phyloP scores from a whole-genome alignment of 768 basidiomycete genomes.

The Clathrus columnatus region DNA sequence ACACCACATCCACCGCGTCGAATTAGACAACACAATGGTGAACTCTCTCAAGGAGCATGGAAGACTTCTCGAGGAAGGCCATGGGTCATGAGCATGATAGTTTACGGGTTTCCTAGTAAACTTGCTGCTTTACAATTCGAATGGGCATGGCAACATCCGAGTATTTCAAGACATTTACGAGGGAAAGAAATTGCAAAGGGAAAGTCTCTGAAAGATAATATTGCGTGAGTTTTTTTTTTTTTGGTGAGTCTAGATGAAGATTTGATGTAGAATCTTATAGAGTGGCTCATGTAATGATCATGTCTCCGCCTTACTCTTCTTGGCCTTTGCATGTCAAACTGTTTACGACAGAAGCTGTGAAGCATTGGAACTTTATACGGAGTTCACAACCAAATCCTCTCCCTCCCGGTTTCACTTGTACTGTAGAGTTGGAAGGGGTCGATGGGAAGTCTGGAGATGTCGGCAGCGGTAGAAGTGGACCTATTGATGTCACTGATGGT shows the following conservation, averaged over 20 bases:
- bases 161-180: neutral
- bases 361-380: constrained; percentile 39
- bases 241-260: neutral
- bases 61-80: constrained; percentile 54
- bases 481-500: constrained; percentile 56
- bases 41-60: constrained; percentile 59
- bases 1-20: constrained; percentile 59
- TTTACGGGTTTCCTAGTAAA: constrained; percentile 75
- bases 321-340: constrained; percentile 72
- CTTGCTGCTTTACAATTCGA: constrained; percentile 72
- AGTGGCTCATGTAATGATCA: constrained; percentile 54
- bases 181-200: constrained; percentile 11
- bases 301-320: constrained; percentile 54
- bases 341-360: constrained; percentile 56
- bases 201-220: constrained; percentile 33
- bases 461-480: constrained; percentile 46
- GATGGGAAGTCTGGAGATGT: constrained; percentile 50
- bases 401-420: constrained; percentile 43
- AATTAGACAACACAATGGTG: constrained; percentile 76
- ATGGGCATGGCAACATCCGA: constrained; percentile 79
- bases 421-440: constrained; percentile 57
- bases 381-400: constrained; percentile 22
- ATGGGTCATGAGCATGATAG: constrained; percentile 83
- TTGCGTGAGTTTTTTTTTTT: constrained; percentile 35
- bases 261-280: constrained; percentile 31